phyloP scores from a whole-genome alignment of 1,139 yeast genomes.

The Entelexis paramagnoliae region DNA sequence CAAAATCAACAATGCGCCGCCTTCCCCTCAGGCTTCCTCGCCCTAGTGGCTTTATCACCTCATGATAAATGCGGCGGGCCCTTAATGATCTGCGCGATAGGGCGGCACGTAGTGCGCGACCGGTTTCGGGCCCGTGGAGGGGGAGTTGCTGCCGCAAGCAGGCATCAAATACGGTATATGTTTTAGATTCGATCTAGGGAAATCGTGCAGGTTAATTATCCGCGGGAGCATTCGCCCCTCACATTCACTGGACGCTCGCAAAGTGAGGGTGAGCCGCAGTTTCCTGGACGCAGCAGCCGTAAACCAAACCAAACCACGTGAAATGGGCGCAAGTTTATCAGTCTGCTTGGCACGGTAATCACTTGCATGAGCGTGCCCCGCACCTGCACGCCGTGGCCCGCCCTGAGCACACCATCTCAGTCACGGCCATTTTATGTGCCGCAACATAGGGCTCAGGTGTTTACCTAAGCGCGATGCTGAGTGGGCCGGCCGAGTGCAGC shows the following conservation, averaged over 20 bases:
- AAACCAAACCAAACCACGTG: not conserved
- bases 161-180: too few species aligned
- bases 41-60: slow-evolving; percentile 1
- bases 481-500: not conserved
- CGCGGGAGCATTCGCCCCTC: too few species aligned
- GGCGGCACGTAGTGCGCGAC: too few species aligned
- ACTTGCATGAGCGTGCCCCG: not conserved
- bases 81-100: too few species aligned
- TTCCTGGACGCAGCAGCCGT: not conserved
- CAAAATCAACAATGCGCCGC: not conserved
- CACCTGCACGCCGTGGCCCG: not conserved
- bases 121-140: too few species aligned
- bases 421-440: too few species aligned
- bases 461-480: not conserved
- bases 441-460: not conserved
- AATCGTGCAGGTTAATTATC: not conserved
- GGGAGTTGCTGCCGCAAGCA: too few species aligned
- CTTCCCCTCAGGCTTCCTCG: slow-evolving; percentile 5
- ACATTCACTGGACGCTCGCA: too few species aligned
- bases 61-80: not conserved
- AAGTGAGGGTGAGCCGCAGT: too few species aligned
- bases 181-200: not conserved
- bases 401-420: not conserved
- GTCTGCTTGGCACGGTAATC: slow-evolving; percentile 1
- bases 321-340: not conserved